Evolutionary conservation across 306 rosid species (phyloP).

Genomic region (Alnus rubra): DNA sequence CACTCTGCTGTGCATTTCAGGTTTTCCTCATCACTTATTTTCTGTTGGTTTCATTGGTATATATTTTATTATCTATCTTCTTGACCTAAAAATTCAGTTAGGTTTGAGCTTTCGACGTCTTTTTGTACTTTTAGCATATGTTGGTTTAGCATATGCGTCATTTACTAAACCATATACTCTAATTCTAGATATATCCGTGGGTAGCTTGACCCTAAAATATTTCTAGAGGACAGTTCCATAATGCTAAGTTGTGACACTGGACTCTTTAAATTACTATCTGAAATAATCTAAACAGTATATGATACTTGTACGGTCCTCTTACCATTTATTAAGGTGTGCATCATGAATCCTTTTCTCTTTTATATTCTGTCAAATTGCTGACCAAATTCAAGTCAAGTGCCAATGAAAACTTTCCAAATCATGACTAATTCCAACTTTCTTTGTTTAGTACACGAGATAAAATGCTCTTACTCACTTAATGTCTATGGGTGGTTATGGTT

Average conservation of each 20-base stretch:
- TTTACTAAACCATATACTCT: background rate
- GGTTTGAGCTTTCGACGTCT: background rate
- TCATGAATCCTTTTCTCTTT: background rate
- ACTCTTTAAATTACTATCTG: background rate
- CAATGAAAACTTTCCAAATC: background rate
- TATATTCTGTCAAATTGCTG: background rate
- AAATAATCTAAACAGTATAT: background rate
- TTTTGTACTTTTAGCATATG: background rate
- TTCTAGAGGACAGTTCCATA: background rate
- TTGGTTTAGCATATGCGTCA: background rate
- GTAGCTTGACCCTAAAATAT: background rate
- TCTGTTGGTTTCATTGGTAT: background rate
- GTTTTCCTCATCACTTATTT: conserved; percentile 39
- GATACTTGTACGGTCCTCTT: background rate
- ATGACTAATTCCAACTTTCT: background rate
- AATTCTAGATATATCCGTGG: background rate
- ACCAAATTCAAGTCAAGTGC: background rate
- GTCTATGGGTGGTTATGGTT: background rate
- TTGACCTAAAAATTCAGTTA: background rate
- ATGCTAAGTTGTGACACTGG: background rate
- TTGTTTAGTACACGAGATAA: background rate
- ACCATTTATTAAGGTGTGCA: background rate
- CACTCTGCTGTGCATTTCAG: conserved; percentile 92
- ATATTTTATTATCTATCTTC: conserved; percentile 11
- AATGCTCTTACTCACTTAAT: background rate